Evolutionary conservation across 2,329 filamentous ascomycete species (phyloP), one percentile per base, ranked within the genome.

Genomic region (Claviceps purpurea): DNA sequence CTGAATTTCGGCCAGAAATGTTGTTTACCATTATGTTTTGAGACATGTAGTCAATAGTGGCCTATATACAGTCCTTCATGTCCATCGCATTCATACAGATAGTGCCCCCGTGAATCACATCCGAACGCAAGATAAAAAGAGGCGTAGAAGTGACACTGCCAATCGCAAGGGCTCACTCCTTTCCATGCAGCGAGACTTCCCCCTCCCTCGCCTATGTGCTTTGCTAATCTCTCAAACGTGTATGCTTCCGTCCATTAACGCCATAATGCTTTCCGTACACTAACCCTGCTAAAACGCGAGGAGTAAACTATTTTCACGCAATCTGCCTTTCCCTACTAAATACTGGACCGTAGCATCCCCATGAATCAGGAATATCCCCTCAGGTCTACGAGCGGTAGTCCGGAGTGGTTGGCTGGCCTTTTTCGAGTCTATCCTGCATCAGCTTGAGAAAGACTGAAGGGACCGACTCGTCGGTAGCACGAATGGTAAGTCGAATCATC

Each of bases 401-500:
- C 8, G 65, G 62, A 16, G 60, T 54, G 26, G 68, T 72, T 34
- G 73, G 70, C 24, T 69, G 59, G 5, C 81, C 81, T 7, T 68
- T 64, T 7, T 84, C 76, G 47, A 97, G 74, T 56, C 85, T 79
- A 57, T 91, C 87, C 64, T 94, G 86, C 89, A 98, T 95, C 53
- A 87, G 72, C 67, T 88, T 90, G 62, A 93, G 73, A 52, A 98
- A 66, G 20, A 91, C 76, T 1, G 80, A 77, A 7, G 93, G 89
- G 0, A 98, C 88, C 37, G 76, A 79, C 63, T 97, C 93, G 62
- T 97, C 91, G 1, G 93, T 98, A 5, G 91, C 93, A 56, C 93
- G 81, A 60, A 98, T 85, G 0, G 93, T 98, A 55, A 97, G 75
- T 50, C 93, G 90, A 62, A 94, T 87, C 89, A 96, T 96, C 93